Percentiles rank a stretch among this genome's conserved stretches.
phyloP scores from a whole-genome alignment of 768 basidiomycete species.

The Tephrocybe rancida region DNA sequence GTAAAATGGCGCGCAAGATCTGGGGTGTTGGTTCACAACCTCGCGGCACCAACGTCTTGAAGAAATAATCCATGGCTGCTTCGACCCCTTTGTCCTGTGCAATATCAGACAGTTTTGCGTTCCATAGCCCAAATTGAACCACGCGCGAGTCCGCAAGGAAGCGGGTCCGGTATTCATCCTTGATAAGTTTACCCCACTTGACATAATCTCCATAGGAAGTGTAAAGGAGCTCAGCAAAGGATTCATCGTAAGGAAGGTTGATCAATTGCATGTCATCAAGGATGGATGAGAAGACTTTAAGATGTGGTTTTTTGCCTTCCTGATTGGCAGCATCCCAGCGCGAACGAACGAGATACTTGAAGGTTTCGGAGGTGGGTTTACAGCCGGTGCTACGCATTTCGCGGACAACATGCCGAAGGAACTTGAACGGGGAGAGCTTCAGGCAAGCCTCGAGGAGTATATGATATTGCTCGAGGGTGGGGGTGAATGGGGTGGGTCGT shows the following conservation, averaged over 20 bases:
- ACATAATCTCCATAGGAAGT: conserved; percentile 42
- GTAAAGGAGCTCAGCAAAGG: conserved; percentile 41
- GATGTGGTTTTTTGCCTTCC: conserved; percentile 29
- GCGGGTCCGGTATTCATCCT: conserved; percentile 34
- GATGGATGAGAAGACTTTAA: conserved; percentile 39
- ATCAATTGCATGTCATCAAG: conserved; percentile 49
- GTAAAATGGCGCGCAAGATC: conserved; percentile 45
- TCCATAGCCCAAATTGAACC: conserved; percentile 13
- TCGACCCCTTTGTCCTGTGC: conserved; percentile 30
- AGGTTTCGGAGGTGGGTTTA: conserved; percentile 48
- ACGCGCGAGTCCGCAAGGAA: conserved; percentile 23
- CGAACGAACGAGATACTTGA: conserved; percentile 49
- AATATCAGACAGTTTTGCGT: conserved; percentile 12
- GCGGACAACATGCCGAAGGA: conserved; percentile 36
- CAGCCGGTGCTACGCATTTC: conserved; percentile 41
- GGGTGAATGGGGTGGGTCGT: conserved; percentile 46
- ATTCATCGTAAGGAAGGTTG: conserved; percentile 45
- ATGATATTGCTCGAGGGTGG: conserved; percentile 58
- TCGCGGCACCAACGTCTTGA: conserved; percentile 30
- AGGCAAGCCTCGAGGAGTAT: conserved; percentile 46
- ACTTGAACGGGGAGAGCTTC: conserved; percentile 30
- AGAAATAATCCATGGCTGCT: conserved; percentile 34
- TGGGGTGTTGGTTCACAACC: conserved; percentile 29
- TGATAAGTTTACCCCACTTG: conserved; percentile 38
- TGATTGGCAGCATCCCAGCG: conserved; percentile 31